Evolutionary conservation across 805 yeast species (phyloP), one percentile per base, ranked within the genome.

Genomic region (Alloascoidea africana): DNA sequence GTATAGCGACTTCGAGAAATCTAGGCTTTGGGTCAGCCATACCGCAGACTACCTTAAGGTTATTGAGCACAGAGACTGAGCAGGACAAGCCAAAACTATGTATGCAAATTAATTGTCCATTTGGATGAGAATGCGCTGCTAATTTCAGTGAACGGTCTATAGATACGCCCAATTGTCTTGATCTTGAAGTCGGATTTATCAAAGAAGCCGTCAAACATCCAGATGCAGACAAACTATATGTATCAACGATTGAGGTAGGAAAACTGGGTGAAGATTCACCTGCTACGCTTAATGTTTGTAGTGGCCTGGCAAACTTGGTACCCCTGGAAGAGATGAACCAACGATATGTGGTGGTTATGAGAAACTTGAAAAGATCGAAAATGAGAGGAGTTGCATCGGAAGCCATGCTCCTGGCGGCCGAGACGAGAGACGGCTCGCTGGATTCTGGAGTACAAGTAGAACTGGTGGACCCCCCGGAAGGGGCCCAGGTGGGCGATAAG

Each of bases 401-500:
- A 44, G 82, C 79, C 0, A 77, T 77, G 84, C 47, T 77, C 1
- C 48, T 77, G 15, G 82, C 83, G n/a, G 75, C 81, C 1, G 69
- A 58, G 11, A 33, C 33, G 19, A n/a, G n/a, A n/a, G 51, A 41
- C 11, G n/a, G n/a, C n/a, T 23, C 30, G 8, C n/a, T n/a, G n/a
- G 30, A 23, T 23, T n/a, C n/a, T n/a, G 27, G 38, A 0, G 39
- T 30, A 4, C 44, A 35, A 4, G 73, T 73, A 3, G 74, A 66
- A 35, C 51, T 71, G 4, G 65, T 74, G 0, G 40, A 38, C 2
- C 73, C 77, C 1, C 76, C 80, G 3, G 4, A 0, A 1, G 41
- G 41, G 4, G 49, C 62, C 2, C 33, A 39, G 0, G 34, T 62
- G 5, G 79, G 79, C 0, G 62, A 60, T 0, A 38, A 43, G 5